These are phyloP conservation scores for Plasmodium gonderi DNA, from an alignment of 169 alveolate species.

Conservation along the genomic window DNA sequence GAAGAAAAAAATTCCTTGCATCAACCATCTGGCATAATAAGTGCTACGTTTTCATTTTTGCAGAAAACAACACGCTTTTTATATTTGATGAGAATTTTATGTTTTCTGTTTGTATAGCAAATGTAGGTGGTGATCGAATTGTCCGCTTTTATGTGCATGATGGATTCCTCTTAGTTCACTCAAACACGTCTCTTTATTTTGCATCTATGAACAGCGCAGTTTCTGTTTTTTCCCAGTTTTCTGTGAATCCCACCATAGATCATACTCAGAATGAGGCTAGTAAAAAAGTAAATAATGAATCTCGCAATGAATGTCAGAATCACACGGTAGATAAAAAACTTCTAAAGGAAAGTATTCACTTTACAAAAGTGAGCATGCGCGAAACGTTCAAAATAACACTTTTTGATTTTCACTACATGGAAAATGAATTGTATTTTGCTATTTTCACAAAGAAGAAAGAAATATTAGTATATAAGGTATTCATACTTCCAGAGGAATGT, in stretches of 20 bases:
- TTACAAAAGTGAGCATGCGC: slow-evolving; percentile 2
- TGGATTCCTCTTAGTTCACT: slow-evolving; percentile 8
- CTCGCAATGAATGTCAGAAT: too few species aligned
- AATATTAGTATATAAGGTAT: slow-evolving; percentile 25
- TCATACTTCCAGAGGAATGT: background rate
- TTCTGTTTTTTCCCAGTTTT: background rate
- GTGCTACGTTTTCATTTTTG: slow-evolving; percentile 37
- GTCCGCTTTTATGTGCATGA: slow-evolving; percentile 27
- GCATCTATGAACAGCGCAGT: background rate
- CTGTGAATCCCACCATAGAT: too few species aligned
- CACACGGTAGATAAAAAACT: background rate
- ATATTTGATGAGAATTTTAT: slow-evolving; percentile 24
- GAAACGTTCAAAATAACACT: slow-evolving; percentile 33
- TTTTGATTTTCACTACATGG: slow-evolving; percentile 38
- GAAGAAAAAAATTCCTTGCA: slow-evolving; percentile 21
- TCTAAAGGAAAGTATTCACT: background rate
- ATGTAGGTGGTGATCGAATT: slow-evolving; percentile 21
- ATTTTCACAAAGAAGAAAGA: slow-evolving; percentile 46
- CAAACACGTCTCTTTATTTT: slow-evolving; percentile 47
- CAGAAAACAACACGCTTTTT: slow-evolving; percentile 15
- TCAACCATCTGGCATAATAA: slow-evolving; percentile 2
- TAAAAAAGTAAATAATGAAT: too few species aligned
- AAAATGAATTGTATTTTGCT: slow-evolving; percentile 15
- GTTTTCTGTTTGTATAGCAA: background rate
- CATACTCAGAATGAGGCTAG: too few species aligned